A percentile compares a stretch with the other conserved stretches of the same genome.
phyloP scores from a whole-genome alignment of 495 filamentous ascomycete species.

The Darksidea phi region DNA sequence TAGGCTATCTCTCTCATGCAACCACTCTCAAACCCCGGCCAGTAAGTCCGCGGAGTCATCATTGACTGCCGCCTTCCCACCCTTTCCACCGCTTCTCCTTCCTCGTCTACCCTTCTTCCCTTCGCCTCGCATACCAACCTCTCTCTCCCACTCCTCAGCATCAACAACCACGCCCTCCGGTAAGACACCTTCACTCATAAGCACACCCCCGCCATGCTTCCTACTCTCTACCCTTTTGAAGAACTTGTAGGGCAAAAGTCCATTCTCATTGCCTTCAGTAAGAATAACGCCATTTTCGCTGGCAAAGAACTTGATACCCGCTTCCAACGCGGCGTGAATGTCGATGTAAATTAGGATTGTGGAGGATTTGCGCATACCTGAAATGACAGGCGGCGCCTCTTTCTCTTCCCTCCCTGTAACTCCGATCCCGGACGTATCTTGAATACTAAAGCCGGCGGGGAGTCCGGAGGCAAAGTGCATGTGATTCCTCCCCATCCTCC shows the following conservation, averaged over 20 bases:
- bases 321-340: conserved; percentile 61
- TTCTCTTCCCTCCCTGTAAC: conserved; percentile 15
- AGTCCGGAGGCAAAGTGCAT: conserved; percentile 80
- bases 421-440: conserved; percentile 26
- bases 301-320: conserved; percentile 74
- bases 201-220: conserved; percentile 33
- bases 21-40: conserved; percentile 14
- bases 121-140: conserved; percentile 12
- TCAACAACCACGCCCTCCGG: conserved; percentile 30
- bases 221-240: conserved; percentile 44
- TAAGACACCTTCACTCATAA: conserved; percentile 40
- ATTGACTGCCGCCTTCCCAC: conserved; percentile 26
- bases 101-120: conserved; percentile 10
- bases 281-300: conserved; percentile 74
- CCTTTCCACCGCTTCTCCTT: conserved; percentile 15
- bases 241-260: conserved; percentile 39
- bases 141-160: conserved; percentile 26
- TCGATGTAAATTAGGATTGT: conserved; percentile 81
- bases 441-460: conserved; percentile 44
- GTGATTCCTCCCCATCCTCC: conserved; percentile 76
- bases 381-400: conserved; percentile 58
- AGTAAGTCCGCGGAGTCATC: conserved; percentile 30
- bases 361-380: conserved; percentile 79
- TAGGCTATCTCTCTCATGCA: too few species aligned
- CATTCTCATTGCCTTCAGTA: conserved; percentile 40